Base-by-base conservation (phyloP, 2,329 filamentous ascomycete genomes). In the Trichoderma sp. region DNA sequence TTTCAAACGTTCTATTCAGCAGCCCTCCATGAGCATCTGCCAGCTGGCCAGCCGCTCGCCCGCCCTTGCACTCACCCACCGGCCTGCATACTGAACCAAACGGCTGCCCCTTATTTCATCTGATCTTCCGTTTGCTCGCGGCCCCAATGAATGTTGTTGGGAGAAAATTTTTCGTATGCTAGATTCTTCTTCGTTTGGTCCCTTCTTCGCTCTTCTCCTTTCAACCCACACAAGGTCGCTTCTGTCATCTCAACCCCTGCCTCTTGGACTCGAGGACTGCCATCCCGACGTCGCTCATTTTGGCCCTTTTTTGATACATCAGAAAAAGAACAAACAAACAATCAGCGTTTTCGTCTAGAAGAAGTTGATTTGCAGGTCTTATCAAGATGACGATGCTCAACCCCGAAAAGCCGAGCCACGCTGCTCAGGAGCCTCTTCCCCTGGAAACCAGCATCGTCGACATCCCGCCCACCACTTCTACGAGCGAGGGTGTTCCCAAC, bases 21-120 rank as follows among this genome's bases (percentile, higher is more conserved):
- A 5, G 34, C 15, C n/a, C 41, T 26, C 41, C 19, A 54, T 34
- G 26, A n/a, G 19, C 41, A 30, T 47, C 59, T 63, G 59, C 59
- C 59, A 63, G 59, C 61, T 63, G 61, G 61, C 61, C 51, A 56
- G 19, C 43, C 48, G 61, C 61, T 63, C 43, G 51, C 43, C 26
- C 26, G 17, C 43, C 15, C 43, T 57, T 50, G 45, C 61, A 56
- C 52, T 50, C 61, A 50, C 61, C 51, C 51, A 41, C 44, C 21
- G 28, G 44, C 21, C 61, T 52, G 26, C 61, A 43, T n/a, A 21
- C n/a, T 14, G 41, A 63, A 7, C 7, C 34, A 21, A 1, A 10
- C 47, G 5, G 7, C 39, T 19, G 7, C 21, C 44, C 15, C 50
- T 30, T 19, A 30, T 28, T 14, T 52, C 52, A 34, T 51, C 30